Conservation (phyloP, 805 yeast genomes). For the Myxozyma neotropica region DNA sequence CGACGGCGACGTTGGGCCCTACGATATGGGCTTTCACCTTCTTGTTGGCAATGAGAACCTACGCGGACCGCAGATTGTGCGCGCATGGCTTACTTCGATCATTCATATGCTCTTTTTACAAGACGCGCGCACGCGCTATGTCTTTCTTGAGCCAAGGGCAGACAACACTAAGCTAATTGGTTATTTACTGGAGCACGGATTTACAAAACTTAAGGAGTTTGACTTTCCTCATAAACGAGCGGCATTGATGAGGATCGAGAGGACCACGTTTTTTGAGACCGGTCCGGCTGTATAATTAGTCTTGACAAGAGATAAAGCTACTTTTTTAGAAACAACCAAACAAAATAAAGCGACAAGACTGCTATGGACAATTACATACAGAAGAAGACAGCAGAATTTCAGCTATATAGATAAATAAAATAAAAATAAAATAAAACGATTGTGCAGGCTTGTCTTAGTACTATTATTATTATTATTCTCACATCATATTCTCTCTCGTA, state of each 20-base stretch:
- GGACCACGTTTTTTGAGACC: slow-evolving; percentile 28
- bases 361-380: background rate
- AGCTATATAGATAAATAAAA: background rate
- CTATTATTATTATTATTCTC: no score
- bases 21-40: slow-evolving; percentile 38
- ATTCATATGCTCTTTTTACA: slow-evolving; percentile 35
- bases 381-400: background rate
- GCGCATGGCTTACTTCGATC: slow-evolving; percentile 36
- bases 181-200: slow-evolving; percentile 29
- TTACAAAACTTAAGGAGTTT: slow-evolving; percentile 34
- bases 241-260: slow-evolving; percentile 36
- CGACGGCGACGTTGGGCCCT: slow-evolving; percentile 16
- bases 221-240: slow-evolving; percentile 39
- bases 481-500: no score
- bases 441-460: no score
- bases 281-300: slow-evolving; percentile 11
- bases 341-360: no score
- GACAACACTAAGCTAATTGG: slow-evolving; percentile 36
- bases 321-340: no score
- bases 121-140: slow-evolving; percentile 32
- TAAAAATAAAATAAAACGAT: background rate
- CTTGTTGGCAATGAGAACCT: slow-evolving; percentile 37
- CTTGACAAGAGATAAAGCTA: no score
- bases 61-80: slow-evolving; percentile 38
- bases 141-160: slow-evolving; percentile 37